These are phyloP conservation scores for Pleurotus giganteus DNA, from an alignment of 768 basidiomycete genomes.

Conservation along the genomic window DNA sequence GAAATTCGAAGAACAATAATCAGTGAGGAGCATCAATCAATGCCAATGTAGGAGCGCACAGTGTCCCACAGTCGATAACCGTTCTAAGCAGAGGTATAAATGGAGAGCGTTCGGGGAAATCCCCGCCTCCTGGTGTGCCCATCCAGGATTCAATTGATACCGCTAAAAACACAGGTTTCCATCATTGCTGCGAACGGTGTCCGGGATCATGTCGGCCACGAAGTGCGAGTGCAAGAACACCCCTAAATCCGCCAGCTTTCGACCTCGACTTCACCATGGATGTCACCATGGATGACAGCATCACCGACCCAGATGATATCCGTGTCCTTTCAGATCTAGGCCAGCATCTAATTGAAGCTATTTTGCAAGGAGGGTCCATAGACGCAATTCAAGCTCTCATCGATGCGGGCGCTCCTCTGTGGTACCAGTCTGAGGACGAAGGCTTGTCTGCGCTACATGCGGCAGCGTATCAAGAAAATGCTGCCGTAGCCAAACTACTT, in stretches of 20 bases:
- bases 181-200: too few relatives aligned
- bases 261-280: constrained; percentile 8
- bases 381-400: constrained; percentile 48
- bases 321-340: constrained; percentile 54
- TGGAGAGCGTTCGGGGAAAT: constrained; percentile 38
- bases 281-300: constrained; percentile 12
- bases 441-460: constrained; percentile 87
- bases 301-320: constrained; percentile 29
- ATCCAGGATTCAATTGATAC: constrained; percentile 41
- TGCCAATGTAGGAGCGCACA: constrained; percentile 12
- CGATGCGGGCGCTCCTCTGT: constrained; percentile 72
- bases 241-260: not conserved
- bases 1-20: not conserved
- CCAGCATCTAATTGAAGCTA: constrained; percentile 54
- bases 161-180: too few relatives aligned
- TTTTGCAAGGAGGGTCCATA: constrained; percentile 48
- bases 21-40: not conserved
- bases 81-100: constrained; percentile 31
- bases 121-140: constrained; percentile 32
- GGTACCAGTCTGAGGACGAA: constrained; percentile 83
- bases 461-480: constrained; percentile 72
- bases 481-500: constrained; percentile 60
- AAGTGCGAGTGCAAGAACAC: not conserved
- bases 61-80: constrained; percentile 51
- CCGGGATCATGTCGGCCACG: too few relatives aligned